phyloP scores from a whole-genome alignment of 2,329 filamentous ascomycete genomes.

The Allantophomopsis lycopodina region DNA sequence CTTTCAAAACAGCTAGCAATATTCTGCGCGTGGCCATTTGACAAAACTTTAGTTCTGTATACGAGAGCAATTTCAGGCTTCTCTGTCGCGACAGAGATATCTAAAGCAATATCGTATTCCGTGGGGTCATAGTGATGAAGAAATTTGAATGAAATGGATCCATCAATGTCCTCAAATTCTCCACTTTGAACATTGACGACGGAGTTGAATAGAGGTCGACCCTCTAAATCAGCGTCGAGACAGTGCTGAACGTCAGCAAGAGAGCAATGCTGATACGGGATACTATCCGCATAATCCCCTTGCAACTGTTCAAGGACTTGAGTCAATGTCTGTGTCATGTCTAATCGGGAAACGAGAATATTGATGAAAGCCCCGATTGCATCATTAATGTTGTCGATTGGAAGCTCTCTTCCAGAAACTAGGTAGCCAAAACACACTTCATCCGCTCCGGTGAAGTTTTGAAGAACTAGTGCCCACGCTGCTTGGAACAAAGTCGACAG shows the following conservation, averaged over 20 bases:
- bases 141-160: background rate
- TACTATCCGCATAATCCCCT: background rate
- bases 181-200: background rate
- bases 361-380: constrained; percentile 36
- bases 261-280: constrained; percentile 1
- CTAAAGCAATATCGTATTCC: constrained; percentile 1
- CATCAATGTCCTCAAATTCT: background rate
- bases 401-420: constrained; percentile 35
- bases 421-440: constrained; percentile 40
- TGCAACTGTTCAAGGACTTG: constrained; percentile 2
- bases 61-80: background rate
- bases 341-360: constrained; percentile 35
- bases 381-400: constrained; percentile 26
- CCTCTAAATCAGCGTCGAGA: background rate
- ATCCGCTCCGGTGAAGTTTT: constrained; percentile 28
- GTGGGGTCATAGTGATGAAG: background rate
- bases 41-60: background rate
- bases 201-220: constrained; percentile 3
- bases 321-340: constrained; percentile 10
- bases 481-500: constrained; percentile 34
- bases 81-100: background rate
- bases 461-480: constrained; percentile 35
- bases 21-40: constrained; percentile 1
- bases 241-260: constrained; percentile 4
- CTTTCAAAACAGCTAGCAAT: constrained; percentile 1